Percentiles rank a stretch among this genome's conserved stretches.
These are phyloP conservation scores for Penicillium coffeae DNA, from an alignment of 495 filamentous ascomycete genomes.

Conservation along the genomic window DNA sequence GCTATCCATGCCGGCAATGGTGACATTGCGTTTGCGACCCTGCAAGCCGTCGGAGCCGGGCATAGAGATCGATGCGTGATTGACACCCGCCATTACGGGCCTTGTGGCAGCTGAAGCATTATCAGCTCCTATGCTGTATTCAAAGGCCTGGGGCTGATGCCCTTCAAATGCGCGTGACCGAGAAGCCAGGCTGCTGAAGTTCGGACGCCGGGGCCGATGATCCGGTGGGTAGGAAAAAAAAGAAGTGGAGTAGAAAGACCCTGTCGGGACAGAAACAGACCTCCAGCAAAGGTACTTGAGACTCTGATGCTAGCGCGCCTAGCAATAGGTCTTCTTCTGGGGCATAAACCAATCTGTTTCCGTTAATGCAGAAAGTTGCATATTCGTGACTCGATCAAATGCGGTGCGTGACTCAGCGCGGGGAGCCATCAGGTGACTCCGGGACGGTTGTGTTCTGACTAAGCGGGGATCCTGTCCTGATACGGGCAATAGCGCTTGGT, in stretches of 20 bases:
- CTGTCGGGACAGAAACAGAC: background rate
- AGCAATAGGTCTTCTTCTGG: conserved; percentile 2
- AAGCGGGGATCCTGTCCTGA: too few relatives aligned
- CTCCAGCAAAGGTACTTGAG: background rate
- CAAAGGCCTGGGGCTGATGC: conserved; percentile 28
- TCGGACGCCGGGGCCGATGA: conserved; percentile 5
- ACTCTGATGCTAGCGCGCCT: background rate
- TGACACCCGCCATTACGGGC: conserved; percentile 44
- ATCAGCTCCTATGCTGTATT: conserved; percentile 24
- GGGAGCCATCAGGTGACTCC: background rate
- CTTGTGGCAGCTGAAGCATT: conserved; percentile 39
- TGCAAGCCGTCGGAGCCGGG: conserved; percentile 31
- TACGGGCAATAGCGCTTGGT: too few relatives aligned
- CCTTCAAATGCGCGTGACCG: conserved; percentile 37
- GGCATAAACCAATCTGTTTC: conserved; percentile 7
- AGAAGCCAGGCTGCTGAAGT: conserved; percentile 42
- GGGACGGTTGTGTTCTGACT: background rate
- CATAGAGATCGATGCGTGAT: conserved; percentile 33
- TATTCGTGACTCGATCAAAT: background rate
- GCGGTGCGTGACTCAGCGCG: conserved; percentile 5
- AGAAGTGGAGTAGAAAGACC: background rate
- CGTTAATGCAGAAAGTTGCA: conserved; percentile 8
- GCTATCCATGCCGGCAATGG: conserved; percentile 54
- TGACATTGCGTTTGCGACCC: conserved; percentile 45
- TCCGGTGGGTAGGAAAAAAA: conserved; percentile 1